Conservation (phyloP, 164 flowering plant species). For the Tetrastigma voinierianum region DNA sequence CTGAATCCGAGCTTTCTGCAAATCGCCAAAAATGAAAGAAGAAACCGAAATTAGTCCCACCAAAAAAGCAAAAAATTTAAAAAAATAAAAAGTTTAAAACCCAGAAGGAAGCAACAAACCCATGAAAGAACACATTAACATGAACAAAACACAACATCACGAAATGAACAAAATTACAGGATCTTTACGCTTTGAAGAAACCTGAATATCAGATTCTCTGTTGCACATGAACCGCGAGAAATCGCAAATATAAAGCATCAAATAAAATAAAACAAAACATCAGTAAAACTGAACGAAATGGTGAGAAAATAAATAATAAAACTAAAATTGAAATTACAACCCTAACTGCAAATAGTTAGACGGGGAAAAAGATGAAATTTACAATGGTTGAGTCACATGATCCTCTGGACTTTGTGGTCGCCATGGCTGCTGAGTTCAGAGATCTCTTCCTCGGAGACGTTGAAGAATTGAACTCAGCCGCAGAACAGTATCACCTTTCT, state of each 20-base stretch:
- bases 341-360: no score
- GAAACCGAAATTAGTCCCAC: no score
- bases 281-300: background rate
- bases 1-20: conserved; percentile 33
- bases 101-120: no score
- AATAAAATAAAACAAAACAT: conserved; percentile 9
- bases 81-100: no score
- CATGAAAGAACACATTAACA: no score
- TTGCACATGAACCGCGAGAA: background rate
- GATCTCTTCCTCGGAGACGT: no score
- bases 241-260: background rate
- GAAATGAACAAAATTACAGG: no score
- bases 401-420: conserved; percentile 94
- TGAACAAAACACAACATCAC: no score
- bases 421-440: conserved; percentile 63
- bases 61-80: no score
- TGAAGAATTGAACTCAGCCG: no score
- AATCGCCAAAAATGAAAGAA: background rate
- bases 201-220: conserved; percentile 40
- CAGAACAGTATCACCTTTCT: no score
- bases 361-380: conserved; percentile 4
- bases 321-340: no score
- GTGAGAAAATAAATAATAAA: background rate
- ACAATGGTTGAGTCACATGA: conserved; percentile 99
- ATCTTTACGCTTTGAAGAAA: conserved; percentile 36